Conservation (phyloP, 139 green algal species). For the Diplosphaera chodatii region DNA sequence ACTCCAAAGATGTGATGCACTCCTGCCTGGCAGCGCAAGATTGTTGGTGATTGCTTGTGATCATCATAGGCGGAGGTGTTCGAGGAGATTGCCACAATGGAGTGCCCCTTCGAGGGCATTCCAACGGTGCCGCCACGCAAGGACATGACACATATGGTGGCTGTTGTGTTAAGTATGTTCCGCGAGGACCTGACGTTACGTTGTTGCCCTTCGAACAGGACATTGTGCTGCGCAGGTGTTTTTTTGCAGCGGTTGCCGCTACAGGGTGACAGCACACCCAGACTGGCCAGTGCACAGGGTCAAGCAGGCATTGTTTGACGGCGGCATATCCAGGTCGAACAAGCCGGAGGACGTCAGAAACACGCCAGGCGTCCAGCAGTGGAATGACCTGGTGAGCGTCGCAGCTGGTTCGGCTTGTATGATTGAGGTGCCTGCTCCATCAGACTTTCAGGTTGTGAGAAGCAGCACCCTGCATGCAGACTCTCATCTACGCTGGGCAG, state of each 20-base stretch:
- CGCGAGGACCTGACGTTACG: too few relatives aligned
- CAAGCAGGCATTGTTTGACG: slow-evolving; percentile 76
- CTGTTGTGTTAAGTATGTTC: too few relatives aligned
- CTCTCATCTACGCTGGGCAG: slow-evolving; percentile 75
- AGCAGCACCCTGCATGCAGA: slow-evolving; percentile 12
- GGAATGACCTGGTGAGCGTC: slow-evolving; percentile 63
- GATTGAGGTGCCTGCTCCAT: too few relatives aligned
- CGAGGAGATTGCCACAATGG: slow-evolving; percentile 91
- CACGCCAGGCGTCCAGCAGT: slow-evolving; percentile 69
- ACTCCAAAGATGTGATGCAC: too few relatives aligned
- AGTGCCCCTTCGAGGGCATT: slow-evolving; percentile 85
- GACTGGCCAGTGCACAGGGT: slow-evolving; percentile 67
- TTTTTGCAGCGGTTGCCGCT: slow-evolving; percentile 86
- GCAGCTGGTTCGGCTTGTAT: too few relatives aligned
- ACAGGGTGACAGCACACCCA: slow-evolving; percentile 69
- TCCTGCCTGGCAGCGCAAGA: too few relatives aligned
- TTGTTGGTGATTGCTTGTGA: neutral
- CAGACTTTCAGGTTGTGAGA: too few relatives aligned
- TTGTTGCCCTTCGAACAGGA: too few relatives aligned
- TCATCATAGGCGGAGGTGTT: slow-evolving; percentile 86
- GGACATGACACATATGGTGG: slow-evolving; percentile 75
- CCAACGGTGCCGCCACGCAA: slow-evolving; percentile 85
- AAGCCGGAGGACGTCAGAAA: slow-evolving; percentile 55
- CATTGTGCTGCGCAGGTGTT: too few relatives aligned
- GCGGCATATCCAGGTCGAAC: slow-evolving; percentile 79